Base-by-base conservation (phyloP, 306 rosid species). In the Medicago ruthenica region DNA sequence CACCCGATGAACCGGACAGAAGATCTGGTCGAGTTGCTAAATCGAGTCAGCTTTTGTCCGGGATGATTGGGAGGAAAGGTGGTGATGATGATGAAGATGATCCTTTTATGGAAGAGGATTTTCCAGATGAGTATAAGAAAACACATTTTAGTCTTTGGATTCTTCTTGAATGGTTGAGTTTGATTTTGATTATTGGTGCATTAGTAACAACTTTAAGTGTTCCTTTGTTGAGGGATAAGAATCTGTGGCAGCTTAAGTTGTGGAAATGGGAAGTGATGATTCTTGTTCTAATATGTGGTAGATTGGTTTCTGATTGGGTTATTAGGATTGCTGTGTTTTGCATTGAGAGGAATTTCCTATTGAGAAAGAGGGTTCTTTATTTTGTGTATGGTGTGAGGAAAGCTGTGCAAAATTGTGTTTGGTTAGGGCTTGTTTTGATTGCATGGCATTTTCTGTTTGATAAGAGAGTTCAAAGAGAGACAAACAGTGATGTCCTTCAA, bases 241-340 rank as follows among this genome's bases (percentile, higher is more conserved):
- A 76, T 18, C 65, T 87, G 22, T 91, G 96, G 97, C 76, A 89
- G 41, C 79, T 93, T 16, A 70, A 47, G 27, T 10, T 93, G 18
- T 93, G 98, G 98, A 91, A 89, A 82, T 93, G 98, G 98, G 97
- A 93, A 77, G 83, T 93, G 4, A 47, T 91, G 88, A 7, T 93
- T 74, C 34, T 91, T 80, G 89, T 91, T 58, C 36, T 91, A 64
- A 93, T 93, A 1, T 93, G 96, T 64, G 98, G 98, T 4, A 70
- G 97, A 18, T 82, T 93, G 82, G 93, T 93, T 3, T 93, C 98
- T 9, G 97, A 87, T 66, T 93, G 98, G 98, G 78, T 84, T 22
- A 85, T 91, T 11, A 76, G 84, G 34, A 66, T 91, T 1, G 24
- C 75, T 0, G 98, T 93, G n/a, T 93, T 81, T 73, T 93, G 78